Evolutionary conservation across 345 rosid species (phyloP), one percentile per base, ranked within the genome.

Genomic region (Euphorbia tirucalli): DNA sequence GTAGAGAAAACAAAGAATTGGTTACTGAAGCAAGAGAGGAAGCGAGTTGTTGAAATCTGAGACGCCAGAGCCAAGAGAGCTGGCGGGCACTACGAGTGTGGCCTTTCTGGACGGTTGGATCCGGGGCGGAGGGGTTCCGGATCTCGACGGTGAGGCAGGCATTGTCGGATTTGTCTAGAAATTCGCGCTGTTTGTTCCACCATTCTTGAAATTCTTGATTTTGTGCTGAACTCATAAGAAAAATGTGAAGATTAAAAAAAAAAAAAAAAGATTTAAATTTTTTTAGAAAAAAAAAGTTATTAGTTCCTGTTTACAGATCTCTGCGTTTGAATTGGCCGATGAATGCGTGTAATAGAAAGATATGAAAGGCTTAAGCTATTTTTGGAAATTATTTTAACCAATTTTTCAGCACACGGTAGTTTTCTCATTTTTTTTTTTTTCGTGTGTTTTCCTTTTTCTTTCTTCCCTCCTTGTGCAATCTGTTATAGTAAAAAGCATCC

Each of bases 131-230:
- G 24, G 87, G 75, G 46, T 74, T 81, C 25, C 71, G 74, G 85
- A 91, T 77, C 77, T 91, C 86, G 65, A 88, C 87, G 71, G 95
- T 70, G 72, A 82, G 81, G 31, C 83, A 76, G 2, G 82, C 75
- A 30, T 28, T 58, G 77, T 67, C 73, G 48, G 71, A 43, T 60
- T 72, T 64, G 79, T 76, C 79, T 6, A 80, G 65, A 59, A 79
- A 65, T 58, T 89, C 85, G 66, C 90, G 86, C 37, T 90, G 96
- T 73, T 89, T 84, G 89, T 88, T 93, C 98, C 98, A 89, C 89
- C 94, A 86, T 84, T 87, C 80, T 41, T 87, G 92, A 79, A 89
- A 89, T 82, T 87, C 94, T 71, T 80, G 71, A 80, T 87, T 87
- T 71, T 85, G 91, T 19, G 85, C 71, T 32, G 57, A 44, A 69